A percentile compares a stretch with the other conserved stretches of the same genome.
phyloP scores from a whole-genome alignment of 495 filamentous ascomycete genomes.

The Neohortaea acidophila region DNA sequence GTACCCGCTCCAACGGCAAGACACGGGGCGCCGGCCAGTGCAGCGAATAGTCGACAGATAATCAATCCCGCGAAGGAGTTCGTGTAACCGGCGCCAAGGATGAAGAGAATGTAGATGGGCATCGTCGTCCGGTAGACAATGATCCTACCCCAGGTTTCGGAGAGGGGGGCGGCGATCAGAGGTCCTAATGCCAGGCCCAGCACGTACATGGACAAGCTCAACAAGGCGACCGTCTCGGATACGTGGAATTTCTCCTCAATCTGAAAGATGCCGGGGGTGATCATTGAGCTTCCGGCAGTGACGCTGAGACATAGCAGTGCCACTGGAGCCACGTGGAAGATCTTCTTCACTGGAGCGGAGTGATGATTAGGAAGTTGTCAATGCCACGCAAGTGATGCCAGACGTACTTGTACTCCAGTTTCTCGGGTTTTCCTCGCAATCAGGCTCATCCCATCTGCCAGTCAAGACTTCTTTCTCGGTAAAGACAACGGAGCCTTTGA shows the following conservation, averaged over 20 bases:
- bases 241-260: conserved; percentile 21
- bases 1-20: conserved; percentile 42
- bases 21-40: conserved; percentile 38
- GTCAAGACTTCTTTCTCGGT: too few relatives aligned
- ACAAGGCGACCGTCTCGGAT: conserved; percentile 20
- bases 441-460: too few relatives aligned
- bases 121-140: conserved; percentile 25
- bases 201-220: conserved; percentile 22
- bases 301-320: too few relatives aligned
- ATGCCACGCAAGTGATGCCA: too few relatives aligned
- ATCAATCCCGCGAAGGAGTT: conserved; percentile 41
- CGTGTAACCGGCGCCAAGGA: conserved; percentile 43
- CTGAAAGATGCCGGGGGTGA: conserved; percentile 26
- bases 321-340: too few relatives aligned
- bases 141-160: conserved; percentile 22
- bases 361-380: too few relatives aligned
- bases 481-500: too few relatives aligned
- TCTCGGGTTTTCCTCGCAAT: too few relatives aligned
- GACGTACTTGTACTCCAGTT: too few relatives aligned
- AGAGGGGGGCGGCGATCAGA: conserved; percentile 24
- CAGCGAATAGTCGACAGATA: conserved; percentile 47
- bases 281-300: conserved; percentile 35
- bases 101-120: conserved; percentile 44
- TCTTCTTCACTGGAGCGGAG: too few relatives aligned
- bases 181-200: conserved; percentile 26